These are phyloP conservation scores for Bombardia bombarda DNA, from an alignment of 495 filamentous ascomycete species.

Conservation along the genomic window DNA sequence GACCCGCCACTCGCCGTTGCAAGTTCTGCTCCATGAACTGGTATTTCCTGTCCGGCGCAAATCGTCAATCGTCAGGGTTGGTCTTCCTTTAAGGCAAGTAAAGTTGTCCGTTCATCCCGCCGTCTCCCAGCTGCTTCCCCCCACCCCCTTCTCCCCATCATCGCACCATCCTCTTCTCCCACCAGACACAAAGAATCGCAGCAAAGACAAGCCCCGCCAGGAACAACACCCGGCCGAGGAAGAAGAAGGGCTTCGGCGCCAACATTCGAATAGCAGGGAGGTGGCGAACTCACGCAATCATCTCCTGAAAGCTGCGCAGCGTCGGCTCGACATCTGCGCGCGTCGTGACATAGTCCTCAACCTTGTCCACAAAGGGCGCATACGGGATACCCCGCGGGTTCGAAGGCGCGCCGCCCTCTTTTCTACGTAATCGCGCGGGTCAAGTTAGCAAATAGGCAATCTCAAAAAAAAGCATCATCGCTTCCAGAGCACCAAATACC, in stretches of 20 bases:
- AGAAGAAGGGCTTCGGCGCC: no score
- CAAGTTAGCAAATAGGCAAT: background rate
- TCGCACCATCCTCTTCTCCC: no score
- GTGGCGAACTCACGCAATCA: constrained; percentile 74
- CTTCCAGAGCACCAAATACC: background rate
- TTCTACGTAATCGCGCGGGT: no score
- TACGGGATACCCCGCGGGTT: constrained; percentile 92
- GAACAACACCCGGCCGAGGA: no score
- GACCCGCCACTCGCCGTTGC: constrained; percentile 66
- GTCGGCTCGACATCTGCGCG: constrained; percentile 84
- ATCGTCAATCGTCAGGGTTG: constrained; percentile 2
- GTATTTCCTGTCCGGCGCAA: constrained; percentile 63
- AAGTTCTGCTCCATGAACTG: constrained; percentile 99
- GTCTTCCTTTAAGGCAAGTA: no score
- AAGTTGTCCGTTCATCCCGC: background rate
- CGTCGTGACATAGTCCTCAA: constrained; percentile 86
- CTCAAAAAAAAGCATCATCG: background rate
- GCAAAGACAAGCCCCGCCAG: no score
- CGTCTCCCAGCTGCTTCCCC: background rate
- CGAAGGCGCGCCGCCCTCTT: constrained; percentile 49
- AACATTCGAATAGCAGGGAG: background rate
- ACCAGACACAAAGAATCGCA: no score
- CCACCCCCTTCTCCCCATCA: no score
- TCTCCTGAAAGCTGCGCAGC: constrained; percentile 91
- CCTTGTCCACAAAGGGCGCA: constrained; percentile 94